A percentile compares a stretch with the other conserved stretches of the same genome.
phyloP scores from a whole-genome alignment of 2,329 filamentous ascomycete species.

The Pseudogymnoascus sp. region DNA sequence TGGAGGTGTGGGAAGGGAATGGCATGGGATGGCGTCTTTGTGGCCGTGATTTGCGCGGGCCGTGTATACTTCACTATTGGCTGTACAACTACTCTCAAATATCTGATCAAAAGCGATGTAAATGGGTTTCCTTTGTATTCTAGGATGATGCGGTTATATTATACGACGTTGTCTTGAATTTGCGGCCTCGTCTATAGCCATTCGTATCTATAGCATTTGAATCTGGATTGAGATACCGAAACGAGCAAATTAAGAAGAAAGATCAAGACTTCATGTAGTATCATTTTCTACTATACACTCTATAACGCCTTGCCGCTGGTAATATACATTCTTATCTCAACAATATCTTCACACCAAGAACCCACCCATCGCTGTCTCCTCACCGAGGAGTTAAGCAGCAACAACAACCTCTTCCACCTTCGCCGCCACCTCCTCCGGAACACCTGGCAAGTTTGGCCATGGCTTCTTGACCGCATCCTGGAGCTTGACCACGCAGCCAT shows the following conservation, averaged over 20 bases:
- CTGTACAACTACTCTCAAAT: conserved; percentile 4
- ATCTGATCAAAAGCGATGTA: not conserved
- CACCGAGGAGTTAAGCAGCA: conserved; percentile 14
- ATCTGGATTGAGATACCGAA: not conserved
- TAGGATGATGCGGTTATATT: not conserved
- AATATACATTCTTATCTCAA: conserved; percentile 6
- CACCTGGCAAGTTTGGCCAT: conserved; percentile 52
- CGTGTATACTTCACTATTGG: conserved; percentile 4
- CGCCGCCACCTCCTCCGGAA: conserved; percentile 40
- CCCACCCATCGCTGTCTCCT: not conserved
- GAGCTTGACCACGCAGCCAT: conserved; percentile 75
- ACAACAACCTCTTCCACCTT: conserved; percentile 33
- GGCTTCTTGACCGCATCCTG: conserved; percentile 89
- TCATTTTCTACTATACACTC: conserved; percentile 10
- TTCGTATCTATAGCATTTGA: not conserved
- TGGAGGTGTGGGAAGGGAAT: conserved; percentile 9
- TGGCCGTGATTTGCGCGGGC: conserved; percentile 4
- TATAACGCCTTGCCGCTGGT: conserved; percentile 11
- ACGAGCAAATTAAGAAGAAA: not conserved
- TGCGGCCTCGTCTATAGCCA: not conserved
- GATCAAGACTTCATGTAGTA: conserved; percentile 8
- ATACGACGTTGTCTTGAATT: not conserved
- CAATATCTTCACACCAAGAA: conserved; percentile 11
- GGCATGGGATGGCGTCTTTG: conserved; percentile 13
- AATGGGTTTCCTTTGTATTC: not conserved